These are phyloP conservation scores for Aureobasidium sp. DNA, from an alignment of 2,329 filamentous ascomycete genomes.

Conservation along the genomic window DNA sequence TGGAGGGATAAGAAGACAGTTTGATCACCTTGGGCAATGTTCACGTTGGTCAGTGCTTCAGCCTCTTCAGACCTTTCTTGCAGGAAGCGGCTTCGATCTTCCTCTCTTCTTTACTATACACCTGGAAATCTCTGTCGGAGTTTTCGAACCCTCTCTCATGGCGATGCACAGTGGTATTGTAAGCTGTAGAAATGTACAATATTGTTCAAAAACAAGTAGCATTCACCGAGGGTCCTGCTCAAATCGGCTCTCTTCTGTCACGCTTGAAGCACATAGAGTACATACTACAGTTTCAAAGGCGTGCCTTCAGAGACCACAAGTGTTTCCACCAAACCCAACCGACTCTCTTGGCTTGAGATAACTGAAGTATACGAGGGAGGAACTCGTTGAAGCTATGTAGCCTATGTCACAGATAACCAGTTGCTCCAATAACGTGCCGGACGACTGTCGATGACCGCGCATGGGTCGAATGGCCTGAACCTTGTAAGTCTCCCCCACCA, in stretches of 20 bases:
- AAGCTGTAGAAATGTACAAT: too few species aligned
- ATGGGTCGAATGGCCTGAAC: slow-evolving; percentile 18
- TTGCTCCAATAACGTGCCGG: neutral
- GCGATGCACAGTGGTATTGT: too few species aligned
- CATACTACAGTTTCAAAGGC: neutral
- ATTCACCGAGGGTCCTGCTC: too few species aligned
- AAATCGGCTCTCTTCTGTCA: neutral
- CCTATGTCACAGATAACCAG: neutral
- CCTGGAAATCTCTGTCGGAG: too few species aligned
- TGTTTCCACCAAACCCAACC: neutral
- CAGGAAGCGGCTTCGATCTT: too few species aligned
- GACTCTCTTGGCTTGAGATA: neutral
- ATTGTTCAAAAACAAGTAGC: too few species aligned
- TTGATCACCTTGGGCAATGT: too few species aligned
- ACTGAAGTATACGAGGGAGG: neutral
- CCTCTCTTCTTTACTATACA: too few species aligned
- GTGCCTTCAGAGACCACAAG: neutral
- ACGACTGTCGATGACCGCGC: slow-evolving; percentile 6
- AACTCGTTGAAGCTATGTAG: neutral
- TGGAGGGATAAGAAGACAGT: too few species aligned
- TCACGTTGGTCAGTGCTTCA: too few species aligned
- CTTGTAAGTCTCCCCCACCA: slow-evolving; percentile 19
- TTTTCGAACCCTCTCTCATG: too few species aligned
- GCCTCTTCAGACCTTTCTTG: too few species aligned
- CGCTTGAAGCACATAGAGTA: neutral